Evolutionary conservation across 2,329 filamentous ascomycete species (phyloP), one percentile per base, ranked within the genome.

Genomic region (Sclerotiophoma versabilis): DNA sequence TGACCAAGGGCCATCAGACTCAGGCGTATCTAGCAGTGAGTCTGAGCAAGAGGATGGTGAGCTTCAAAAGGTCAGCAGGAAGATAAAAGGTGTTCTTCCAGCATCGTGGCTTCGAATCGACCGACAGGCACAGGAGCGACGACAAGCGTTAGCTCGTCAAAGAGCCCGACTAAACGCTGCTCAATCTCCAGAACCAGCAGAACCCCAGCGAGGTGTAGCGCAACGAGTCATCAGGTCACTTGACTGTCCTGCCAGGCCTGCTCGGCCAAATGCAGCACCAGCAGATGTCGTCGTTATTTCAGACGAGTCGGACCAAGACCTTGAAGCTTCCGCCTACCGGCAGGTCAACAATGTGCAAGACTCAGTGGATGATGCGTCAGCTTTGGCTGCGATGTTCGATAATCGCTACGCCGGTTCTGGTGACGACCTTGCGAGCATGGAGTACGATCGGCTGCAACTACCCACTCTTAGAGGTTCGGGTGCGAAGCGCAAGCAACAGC

Each of bases 41-140:
- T 62, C 69, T 4, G 72, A 75, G 34, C 62, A 68, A 5, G 69
- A 64, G 22, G 68, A 74, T 14, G 59, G 53, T 5, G 70, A 70
- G 44, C 49, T 80, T 11, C 63, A 62, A 36, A 60, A 69, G 27
- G 75, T 76, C 33, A 66, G 70, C 9, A 77, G 71, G 48, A 75
- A 73, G 30, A 81, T 81, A 41, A 78, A 70, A 65, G 79, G 79
- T 11, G 80, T 81, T 7, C 64, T 82, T 15, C 80, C 80, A 22
- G 80, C 80, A 25, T 81, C 80, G 1, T 81, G 79, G 78, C 62
- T 82, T 44, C 79, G 75, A 44, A 74, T 81, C 23, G 79, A 81
- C 54, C 65, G 69, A n/a, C 70, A 77, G 53, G 67, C 68, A 22
- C 74, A 74, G 43, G 58, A 66, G 39, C 64, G 59, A 52, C 58